These are phyloP conservation scores for Elaeagnus macrophylla DNA, from an alignment of 306 rosid species.

Conservation along the genomic window DNA sequence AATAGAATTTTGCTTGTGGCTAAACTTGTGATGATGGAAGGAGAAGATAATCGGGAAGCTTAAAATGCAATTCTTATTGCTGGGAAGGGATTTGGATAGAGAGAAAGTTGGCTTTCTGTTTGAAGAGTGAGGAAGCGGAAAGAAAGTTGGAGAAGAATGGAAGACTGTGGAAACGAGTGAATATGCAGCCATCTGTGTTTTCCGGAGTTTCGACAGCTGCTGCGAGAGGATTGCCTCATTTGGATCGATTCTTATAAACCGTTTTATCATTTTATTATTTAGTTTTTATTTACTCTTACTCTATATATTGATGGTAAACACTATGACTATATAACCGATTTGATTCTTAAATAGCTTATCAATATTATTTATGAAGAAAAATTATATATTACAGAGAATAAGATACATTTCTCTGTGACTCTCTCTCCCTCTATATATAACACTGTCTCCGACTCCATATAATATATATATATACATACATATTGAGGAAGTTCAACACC, in stretches of 20 bases:
- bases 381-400: too few species aligned
- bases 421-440: too few species aligned
- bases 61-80: conserved; percentile 8
- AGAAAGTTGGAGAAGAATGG: conserved; percentile 28
- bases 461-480: too few species aligned
- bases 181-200: conserved; percentile 40
- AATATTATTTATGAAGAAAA: too few species aligned
- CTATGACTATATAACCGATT: too few species aligned
- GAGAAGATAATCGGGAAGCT: background rate
- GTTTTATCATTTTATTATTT: too few species aligned
- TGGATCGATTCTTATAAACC: background rate
- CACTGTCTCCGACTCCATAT: too few species aligned
- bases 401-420: too few species aligned
- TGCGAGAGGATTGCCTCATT: conserved; percentile 3
- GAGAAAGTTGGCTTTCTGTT: conserved; percentile 23
- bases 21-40: background rate
- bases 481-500: too few species aligned
- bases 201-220: conserved; percentile 15
- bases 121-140: conserved; percentile 30
- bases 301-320: too few species aligned
- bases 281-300: too few species aligned
- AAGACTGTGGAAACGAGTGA: conserved; percentile 51
- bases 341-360: too few species aligned
- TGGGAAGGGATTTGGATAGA: conserved; percentile 37
- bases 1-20: conserved; percentile 1